Base-by-base conservation (phyloP, 345 rosid genomes). In the Salix exigua region DNA sequence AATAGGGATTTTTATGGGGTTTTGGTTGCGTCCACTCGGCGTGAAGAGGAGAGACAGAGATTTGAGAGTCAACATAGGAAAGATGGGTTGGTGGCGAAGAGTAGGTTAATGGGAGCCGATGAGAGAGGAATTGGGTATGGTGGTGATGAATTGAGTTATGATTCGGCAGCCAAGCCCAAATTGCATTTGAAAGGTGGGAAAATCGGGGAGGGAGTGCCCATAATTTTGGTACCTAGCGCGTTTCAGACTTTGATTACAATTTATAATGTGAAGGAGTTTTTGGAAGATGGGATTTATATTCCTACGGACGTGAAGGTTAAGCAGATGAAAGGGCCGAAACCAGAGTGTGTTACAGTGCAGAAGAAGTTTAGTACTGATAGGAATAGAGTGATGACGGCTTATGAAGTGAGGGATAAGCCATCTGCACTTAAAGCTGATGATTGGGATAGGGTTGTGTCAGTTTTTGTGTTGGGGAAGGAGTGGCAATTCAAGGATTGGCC, bases 401-500 rank as follows among this genome's bases (percentile, higher is more conserved):
- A 96, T 72, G 97, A 96, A 81, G 98, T 90, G 71, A 91, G 99
- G 86, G 99, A 96, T 63, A 96, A 93, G 84, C 98, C 96, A 0
- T 78, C 76, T 72, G 90, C 96, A 0, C 82, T 93, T 77, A 96
- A 91, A 83, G 75, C 90, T 2, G 96, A 92, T 82, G 98, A 92
- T 79, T 96, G 99, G 97, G 99, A 93, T 51, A 81, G 94, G 53
- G 97, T 96, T 46, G 97, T 96, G 75, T 94, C 98, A 0, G 97
- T 90, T 71, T 93, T 93, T 7, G 96, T 93, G 18, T 75, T 93
- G 87, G 99, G 99, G 6, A 96, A 96, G 73, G 97, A 96, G 81
- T 93, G 99, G 99, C 99, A 96, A 86, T 96, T 96, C 83, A 96
- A 93, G 83, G 99, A 93, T 44, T 96, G 98, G 98, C 99, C 99